phyloP scores from a whole-genome alignment of 1,284 basidiomycete species.

The Schizopora paradoxa region DNA sequence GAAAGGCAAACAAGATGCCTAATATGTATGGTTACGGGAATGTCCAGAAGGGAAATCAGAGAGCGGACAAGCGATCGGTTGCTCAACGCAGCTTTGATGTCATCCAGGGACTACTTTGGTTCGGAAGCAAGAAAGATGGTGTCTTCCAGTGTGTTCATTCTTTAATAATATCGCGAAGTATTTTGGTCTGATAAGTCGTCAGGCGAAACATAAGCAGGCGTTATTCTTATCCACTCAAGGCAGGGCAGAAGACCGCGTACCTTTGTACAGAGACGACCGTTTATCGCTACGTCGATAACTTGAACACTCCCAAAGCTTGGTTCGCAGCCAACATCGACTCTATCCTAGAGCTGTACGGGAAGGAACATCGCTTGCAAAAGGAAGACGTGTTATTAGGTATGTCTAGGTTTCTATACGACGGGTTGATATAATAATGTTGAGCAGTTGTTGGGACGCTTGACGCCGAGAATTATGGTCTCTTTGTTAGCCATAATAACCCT shows the following conservation, averaged over 20 bases:
- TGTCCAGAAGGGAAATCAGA: conserved; percentile 38
- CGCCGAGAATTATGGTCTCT: conserved; percentile 60
- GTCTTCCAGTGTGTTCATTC: conserved; percentile 30
- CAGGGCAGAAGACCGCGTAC: conserved; percentile 60
- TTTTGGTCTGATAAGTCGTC: conserved; percentile 6
- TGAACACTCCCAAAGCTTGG: conserved; percentile 63
- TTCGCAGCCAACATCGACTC: conserved; percentile 63
- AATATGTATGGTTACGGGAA: conserved; percentile 52
- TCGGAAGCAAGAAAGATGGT: conserved; percentile 33
- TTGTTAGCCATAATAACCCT: conserved; percentile 63
- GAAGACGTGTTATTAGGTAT: conserved; percentile 69
- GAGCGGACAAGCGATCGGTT: conserved; percentile 48
- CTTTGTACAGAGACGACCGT: conserved; percentile 62
- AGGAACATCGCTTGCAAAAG: conserved; percentile 49
- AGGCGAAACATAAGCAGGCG: conserved; percentile 48
- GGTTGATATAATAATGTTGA: background rate
- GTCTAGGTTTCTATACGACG: conserved; percentile 22
- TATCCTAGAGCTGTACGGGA: conserved; percentile 53
- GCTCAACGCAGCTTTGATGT: conserved; percentile 52
- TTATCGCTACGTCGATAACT: conserved; percentile 58
- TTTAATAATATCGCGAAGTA: conserved; percentile 1
- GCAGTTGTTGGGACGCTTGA: conserved; percentile 67
- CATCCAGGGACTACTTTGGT: conserved; percentile 47
- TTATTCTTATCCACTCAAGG: conserved; percentile 53
- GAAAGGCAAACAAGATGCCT: conserved; percentile 34